Percentiles rank a stretch among this genome's conserved stretches.
Conservation (phyloP, 2,329 filamentous ascomycete genomes). For the Colletotrichum sp. region DNA sequence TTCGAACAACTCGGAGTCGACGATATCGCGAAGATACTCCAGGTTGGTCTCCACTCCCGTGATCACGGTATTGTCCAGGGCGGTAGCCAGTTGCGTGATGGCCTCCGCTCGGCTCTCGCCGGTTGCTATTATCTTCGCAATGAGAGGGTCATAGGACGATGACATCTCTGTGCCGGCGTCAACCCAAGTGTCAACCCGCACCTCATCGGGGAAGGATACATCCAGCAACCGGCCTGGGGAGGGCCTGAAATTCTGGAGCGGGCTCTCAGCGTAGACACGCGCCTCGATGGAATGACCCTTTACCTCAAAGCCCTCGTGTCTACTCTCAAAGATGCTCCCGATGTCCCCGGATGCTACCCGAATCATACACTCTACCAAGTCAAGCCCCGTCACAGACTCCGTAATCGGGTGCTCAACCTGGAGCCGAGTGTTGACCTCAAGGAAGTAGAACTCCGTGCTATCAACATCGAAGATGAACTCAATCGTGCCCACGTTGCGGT, state of each 20-base stretch:
- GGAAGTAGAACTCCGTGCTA: slow-evolving; percentile 45
- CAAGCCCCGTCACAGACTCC: slow-evolving; percentile 40
- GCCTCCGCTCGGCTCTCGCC: slow-evolving; percentile 65
- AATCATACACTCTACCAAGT: slow-evolving; percentile 39
- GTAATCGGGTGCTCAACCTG: slow-evolving; percentile 55
- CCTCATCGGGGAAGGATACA: slow-evolving; percentile 59
- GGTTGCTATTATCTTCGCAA: slow-evolving; percentile 75
- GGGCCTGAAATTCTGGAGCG: slow-evolving; percentile 67
- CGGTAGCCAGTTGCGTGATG: slow-evolving; percentile 65
- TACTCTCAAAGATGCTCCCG: slow-evolving; percentile 4
- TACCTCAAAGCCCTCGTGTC: slow-evolving; percentile 41
- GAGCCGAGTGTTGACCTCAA: slow-evolving; percentile 54
- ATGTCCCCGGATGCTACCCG: slow-evolving; percentile 50
- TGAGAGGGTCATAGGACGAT: slow-evolving; percentile 78
- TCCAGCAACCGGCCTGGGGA: slow-evolving; percentile 71
- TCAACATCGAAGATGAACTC: slow-evolving; percentile 49
- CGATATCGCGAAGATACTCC: slow-evolving; percentile 34
- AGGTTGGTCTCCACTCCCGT: slow-evolving; percentile 39
- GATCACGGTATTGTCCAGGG: slow-evolving; percentile 55
- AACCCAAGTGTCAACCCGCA: slow-evolving; percentile 75
- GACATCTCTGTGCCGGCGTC: slow-evolving; percentile 73
- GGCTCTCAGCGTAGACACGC: slow-evolving; percentile 76
- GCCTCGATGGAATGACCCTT: slow-evolving; percentile 73
- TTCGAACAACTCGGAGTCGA: slow-evolving; percentile 31
- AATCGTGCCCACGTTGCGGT: slow-evolving; percentile 47